Evolutionary conservation across 1,284 basidiomycete species (phyloP), one percentile per base, ranked within the genome.

Genomic region (Moniliella sp.): DNA sequence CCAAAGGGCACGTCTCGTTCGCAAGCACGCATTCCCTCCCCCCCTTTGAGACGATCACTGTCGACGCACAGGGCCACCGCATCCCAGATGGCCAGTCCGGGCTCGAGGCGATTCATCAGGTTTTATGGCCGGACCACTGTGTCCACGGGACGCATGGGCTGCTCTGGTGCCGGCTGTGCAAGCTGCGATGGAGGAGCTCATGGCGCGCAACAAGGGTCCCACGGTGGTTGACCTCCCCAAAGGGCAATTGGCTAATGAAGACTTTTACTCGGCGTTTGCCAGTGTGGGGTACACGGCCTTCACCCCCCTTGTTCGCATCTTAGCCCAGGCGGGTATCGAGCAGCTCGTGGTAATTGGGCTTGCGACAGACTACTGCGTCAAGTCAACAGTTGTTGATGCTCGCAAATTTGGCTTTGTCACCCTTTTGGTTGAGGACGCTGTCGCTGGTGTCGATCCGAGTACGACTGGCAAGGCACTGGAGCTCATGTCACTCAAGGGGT

Each of bases 41-140:
- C 41, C 57, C 67, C 3, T 72, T 70, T 52, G 46, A 52, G 1
- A 52, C 61, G 26, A 61, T 65, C 35, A 38, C 42, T 13, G 48
- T 69, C 4, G 60, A 21, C 29, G 29, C 21, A 3, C 18, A 17
- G 15, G 21, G 44, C 19, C 61, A 62, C 8, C 43, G 39, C 14
- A 33, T 34, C 21, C 34, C 61, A 61, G 46, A 57, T 57, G 28
- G 9, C 4, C 19, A 61, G 41, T 43, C 3, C 60, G 65, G 45
- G 57, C 50, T 18, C n/a, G n/a, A n/a, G n/a, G n/a, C n/a, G n/a
- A 58, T 65, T 36, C 44, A 53, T 34, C 67, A 68, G 40, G 64
- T 65, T 28, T 59, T 74, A 10, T 75, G 73, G 73, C 73, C 73
- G 1, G 68, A 67, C 30, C 73, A 75, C 53, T 72, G 70, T 47